phyloP scores from a whole-genome alignment of 257 asterid species.

The Rauvolfia tetraphylla region DNA sequence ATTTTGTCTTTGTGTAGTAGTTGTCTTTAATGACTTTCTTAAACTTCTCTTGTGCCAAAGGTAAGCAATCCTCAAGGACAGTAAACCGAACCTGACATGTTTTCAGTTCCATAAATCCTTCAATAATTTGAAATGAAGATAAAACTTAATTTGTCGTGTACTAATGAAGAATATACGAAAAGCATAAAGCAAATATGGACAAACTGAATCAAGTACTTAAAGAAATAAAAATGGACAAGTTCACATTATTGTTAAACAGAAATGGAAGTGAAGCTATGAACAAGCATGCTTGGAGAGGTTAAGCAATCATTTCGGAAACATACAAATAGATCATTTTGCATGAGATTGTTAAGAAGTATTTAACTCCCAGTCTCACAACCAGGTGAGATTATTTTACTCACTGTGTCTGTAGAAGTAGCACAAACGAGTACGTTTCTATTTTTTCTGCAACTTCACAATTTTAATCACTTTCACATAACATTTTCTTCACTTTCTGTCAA shows the following conservation, averaged over 20 bases:
- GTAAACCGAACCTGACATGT: conserved; percentile 66
- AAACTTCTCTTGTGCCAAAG: conserved; percentile 82
- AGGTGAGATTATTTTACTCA: too few relatives aligned
- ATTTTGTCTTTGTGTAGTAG: conserved; percentile 63
- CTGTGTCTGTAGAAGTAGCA: too few relatives aligned
- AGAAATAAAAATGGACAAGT: neutral
- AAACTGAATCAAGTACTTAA: neutral
- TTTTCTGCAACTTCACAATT: neutral
- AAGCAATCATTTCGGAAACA: neutral
- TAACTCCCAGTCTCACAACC: too few relatives aligned
- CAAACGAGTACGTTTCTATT: too few relatives aligned
- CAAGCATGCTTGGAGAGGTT: neutral
- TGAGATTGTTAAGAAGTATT: too few relatives aligned
- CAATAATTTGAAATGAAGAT: neutral
- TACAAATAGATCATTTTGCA: too few relatives aligned
- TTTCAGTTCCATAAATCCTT: too few relatives aligned
- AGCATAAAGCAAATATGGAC: neutral
- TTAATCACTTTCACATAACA: neutral
- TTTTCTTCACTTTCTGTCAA: neutral
- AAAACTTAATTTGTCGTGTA: neutral
- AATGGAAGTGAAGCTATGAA: too few relatives aligned
- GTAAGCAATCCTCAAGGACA: conserved; percentile 61
- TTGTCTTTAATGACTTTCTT: conserved; percentile 58
- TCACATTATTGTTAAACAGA: neutral
- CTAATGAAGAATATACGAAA: neutral